phyloP scores from a whole-genome alignment of 2,329 filamentous ascomycete genomes.

The Plenodomus tracheiphilus region DNA sequence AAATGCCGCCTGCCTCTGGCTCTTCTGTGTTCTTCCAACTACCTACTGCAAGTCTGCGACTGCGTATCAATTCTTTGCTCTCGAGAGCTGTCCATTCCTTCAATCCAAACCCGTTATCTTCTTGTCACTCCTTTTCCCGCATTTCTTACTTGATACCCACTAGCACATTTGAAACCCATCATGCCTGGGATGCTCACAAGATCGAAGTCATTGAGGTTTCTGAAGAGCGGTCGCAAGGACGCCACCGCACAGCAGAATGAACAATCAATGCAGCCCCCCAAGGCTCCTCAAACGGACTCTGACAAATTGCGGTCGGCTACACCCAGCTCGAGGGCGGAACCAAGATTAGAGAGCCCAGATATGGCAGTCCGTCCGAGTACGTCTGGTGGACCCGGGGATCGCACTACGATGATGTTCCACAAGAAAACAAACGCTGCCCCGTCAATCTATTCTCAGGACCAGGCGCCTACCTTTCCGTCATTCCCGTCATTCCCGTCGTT shows the following conservation, averaged over 20 bases:
- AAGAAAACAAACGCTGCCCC: slow-evolving; percentile 38
- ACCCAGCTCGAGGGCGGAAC: slow-evolving; percentile 28
- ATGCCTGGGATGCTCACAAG: slow-evolving; percentile 44
- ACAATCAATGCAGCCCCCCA: slow-evolving; percentile 27
- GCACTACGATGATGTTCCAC: slow-evolving; percentile 36
- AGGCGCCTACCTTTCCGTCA: slow-evolving; percentile 26
- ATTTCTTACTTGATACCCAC: slow-evolving; percentile 35
- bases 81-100: slow-evolving; percentile 48
- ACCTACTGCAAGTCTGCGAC: slow-evolving; percentile 9
- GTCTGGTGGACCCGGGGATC: slow-evolving; percentile 39
- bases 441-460: slow-evolving; percentile 27
- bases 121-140: slow-evolving; percentile 24
- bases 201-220: slow-evolving; percentile 43
- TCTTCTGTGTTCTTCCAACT: slow-evolving; percentile 24
- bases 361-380: slow-evolving; percentile 40
- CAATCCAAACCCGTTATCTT: slow-evolving; percentile 17
- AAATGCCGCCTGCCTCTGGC: slow-evolving; percentile 17
- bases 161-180: slow-evolving; percentile 40
- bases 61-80: slow-evolving; percentile 36
- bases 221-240: slow-evolving; percentile 38
- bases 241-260: slow-evolving; percentile 31
- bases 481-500: slow-evolving; percentile 23
- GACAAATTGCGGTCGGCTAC: slow-evolving; percentile 39
- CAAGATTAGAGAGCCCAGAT: slow-evolving; percentile 33
- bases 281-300: slow-evolving; percentile 26